phyloP scores from a whole-genome alignment of 768 basidiomycete species.

The Tephrocybe sp. region DNA sequence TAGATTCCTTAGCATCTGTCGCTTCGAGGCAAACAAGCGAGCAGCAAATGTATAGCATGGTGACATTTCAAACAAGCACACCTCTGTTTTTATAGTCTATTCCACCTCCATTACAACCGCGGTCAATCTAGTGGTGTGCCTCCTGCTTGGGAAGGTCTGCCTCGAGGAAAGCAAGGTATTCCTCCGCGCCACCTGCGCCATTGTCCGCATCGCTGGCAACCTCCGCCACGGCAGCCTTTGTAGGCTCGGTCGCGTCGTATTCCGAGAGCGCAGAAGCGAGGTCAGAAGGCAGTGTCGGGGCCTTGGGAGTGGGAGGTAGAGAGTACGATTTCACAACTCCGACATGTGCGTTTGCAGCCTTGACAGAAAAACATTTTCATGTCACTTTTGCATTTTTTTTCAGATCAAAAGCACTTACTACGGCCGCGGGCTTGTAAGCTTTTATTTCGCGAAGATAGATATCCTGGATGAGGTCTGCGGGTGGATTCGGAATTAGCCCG shows the following conservation, averaged over 20 bases:
- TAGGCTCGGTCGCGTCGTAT: conserved; percentile 82
- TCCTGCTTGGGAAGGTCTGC: conserved; percentile 48
- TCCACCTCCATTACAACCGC: conserved; percentile 12
- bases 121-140: conserved; percentile 26
- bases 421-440: conserved; percentile 75
- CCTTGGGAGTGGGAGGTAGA: conserved; percentile 68
- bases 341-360: conserved; percentile 91
- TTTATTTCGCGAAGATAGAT: conserved; percentile 89
- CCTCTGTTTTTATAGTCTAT: conserved; percentile 10
- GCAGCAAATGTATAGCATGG: too few species aligned
- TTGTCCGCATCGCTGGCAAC: conserved; percentile 35
- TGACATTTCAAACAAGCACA: too few species aligned
- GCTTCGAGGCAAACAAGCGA: too few species aligned
- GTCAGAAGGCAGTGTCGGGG: conserved; percentile 75
- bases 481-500: conserved; percentile 36
- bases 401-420: conserved; percentile 47
- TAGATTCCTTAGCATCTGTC: too few species aligned
- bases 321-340: conserved; percentile 82
- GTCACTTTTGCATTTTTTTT: not conserved
- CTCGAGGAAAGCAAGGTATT: conserved; percentile 79
- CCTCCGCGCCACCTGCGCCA: conserved; percentile 60
- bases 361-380: not conserved
- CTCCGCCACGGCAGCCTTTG: conserved; percentile 36
- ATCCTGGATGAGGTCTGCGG: conserved; percentile 88
- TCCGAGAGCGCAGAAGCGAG: conserved; percentile 85